Base-by-base conservation (phyloP, 2,329 filamentous ascomycete species). In the Fusarium sp. region DNA sequence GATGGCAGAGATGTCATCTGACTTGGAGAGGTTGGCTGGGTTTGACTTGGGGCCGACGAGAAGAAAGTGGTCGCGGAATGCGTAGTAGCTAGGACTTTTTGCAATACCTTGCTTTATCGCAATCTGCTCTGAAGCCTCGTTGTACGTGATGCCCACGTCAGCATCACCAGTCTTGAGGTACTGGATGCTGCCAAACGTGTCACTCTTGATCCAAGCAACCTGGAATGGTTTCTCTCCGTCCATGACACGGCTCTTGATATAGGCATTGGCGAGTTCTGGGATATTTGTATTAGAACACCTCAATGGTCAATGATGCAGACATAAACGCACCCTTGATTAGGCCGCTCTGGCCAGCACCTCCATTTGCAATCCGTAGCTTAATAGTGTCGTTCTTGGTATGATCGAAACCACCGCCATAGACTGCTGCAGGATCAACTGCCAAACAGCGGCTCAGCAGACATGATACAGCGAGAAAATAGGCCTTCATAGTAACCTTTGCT, bases 141-240 rank as follows among this genome's bases (percentile, higher is more conserved):
- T 78, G 74, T 85, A 84, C 0, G 83, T 84, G 52, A 85, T 85
- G 6, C 79, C 82, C 0, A 84, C 74, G 49, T 85, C 82, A 24
- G 80, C 74, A 24, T 75, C 75, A 18, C 79, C 78, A 3, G 73
- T 70, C 50, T 80, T 74, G 21, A 85, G 78, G 54, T 82, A 80
- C 54, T 82, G 77, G 67, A 84, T 84, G 21, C 78, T 81, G 55
- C 81, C 79, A 1, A 80, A 83, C 1, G 83, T 84, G 60, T 84
- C 83, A 35, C 80, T 81, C 42, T 80, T 78, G 52, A 81, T 79
- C 82, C 83, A 85, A 21, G 77, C 82, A 8, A 84, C 78, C 13
- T 75, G 73, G 72, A 85, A 84, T 1, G 77, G 76, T 4, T 65
- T 31, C 5, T 44, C 49, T 16, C 72, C 75, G 2, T 48, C 53